phyloP scores from a whole-genome alignment of 495 filamentous ascomycete genomes.

The Penicillium silybi region DNA sequence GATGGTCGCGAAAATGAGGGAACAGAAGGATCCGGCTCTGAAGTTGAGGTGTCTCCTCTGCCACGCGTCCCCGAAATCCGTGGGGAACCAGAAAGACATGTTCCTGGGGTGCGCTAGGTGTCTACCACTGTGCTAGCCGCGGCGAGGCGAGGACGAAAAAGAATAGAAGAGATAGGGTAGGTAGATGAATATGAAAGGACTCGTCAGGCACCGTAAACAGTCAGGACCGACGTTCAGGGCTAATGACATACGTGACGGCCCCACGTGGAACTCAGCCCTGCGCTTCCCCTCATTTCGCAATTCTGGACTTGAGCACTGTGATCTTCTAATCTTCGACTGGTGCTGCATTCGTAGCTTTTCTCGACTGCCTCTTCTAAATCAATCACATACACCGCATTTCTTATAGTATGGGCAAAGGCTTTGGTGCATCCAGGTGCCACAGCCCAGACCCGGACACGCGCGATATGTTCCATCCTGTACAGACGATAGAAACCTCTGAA shows the following conservation, averaged over 20 bases:
- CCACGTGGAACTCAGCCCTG: not conserved
- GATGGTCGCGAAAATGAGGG: not conserved
- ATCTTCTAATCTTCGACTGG: too few species aligned
- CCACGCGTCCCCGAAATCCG: not conserved
- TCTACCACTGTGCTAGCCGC: not conserved
- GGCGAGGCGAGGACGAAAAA: not conserved
- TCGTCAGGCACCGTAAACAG: not conserved
- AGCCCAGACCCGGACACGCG: too few species aligned
- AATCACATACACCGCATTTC: too few species aligned
- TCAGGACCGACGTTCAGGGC: not conserved
- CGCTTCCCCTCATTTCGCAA: not conserved
- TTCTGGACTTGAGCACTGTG: not conserved
- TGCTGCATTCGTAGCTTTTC: too few species aligned
- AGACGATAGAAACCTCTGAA: too few species aligned
- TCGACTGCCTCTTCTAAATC: not conserved
- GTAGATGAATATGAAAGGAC: not conserved
- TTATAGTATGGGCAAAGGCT: too few species aligned
- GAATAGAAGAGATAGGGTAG: not conserved
- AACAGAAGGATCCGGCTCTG: not conserved
- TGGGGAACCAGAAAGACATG: not conserved
- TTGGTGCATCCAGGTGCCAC: too few species aligned
- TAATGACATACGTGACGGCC: not conserved
- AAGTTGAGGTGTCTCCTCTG: not conserved
- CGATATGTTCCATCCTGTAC: too few species aligned
- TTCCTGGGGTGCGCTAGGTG: not conserved